Evolutionary conservation across 805 yeast species (phyloP).

Genomic region (Lipomyces spencermartinsiae): DNA sequence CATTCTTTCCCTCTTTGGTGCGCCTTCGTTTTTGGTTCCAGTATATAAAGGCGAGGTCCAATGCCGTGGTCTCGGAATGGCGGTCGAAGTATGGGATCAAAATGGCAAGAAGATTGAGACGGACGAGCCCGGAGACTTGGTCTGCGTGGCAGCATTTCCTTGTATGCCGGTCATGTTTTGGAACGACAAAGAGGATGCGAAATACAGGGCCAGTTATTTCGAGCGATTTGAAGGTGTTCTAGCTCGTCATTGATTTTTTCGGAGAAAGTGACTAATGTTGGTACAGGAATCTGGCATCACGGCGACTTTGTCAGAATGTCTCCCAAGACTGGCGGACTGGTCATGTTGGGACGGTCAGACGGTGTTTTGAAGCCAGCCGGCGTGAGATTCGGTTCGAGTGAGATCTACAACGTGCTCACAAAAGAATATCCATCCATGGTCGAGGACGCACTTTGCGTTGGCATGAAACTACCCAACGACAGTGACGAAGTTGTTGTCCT

Average conservation of each 20-base stretch:
- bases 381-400: conserved; percentile 40
- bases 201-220: conserved; percentile 38
- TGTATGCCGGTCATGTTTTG: conserved; percentile 42
- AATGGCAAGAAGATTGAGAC: conserved; percentile 27
- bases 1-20: conserved; percentile 40
- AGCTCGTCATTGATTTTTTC: neutral
- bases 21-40: conserved; percentile 36
- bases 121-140: conserved; percentile 39
- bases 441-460: conserved; percentile 40
- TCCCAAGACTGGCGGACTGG: conserved; percentile 36
- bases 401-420: conserved; percentile 38
- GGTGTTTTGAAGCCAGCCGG: conserved; percentile 41
- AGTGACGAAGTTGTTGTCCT: conserved; percentile 38
- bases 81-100: conserved; percentile 39
- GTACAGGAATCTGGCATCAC: conserved; percentile 39
- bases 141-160: conserved; percentile 38
- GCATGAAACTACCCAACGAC: conserved; percentile 36
- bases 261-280: neutral
- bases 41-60: conserved; percentile 40
- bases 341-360: conserved; percentile 41
- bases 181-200: conserved; percentile 34
- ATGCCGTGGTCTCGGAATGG: conserved; percentile 41
- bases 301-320: conserved; percentile 38
- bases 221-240: conserved; percentile 24
- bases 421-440: conserved; percentile 32